Conservation (phyloP, 768 basidiomycete genomes). For the Nevesoporus exiguus region DNA sequence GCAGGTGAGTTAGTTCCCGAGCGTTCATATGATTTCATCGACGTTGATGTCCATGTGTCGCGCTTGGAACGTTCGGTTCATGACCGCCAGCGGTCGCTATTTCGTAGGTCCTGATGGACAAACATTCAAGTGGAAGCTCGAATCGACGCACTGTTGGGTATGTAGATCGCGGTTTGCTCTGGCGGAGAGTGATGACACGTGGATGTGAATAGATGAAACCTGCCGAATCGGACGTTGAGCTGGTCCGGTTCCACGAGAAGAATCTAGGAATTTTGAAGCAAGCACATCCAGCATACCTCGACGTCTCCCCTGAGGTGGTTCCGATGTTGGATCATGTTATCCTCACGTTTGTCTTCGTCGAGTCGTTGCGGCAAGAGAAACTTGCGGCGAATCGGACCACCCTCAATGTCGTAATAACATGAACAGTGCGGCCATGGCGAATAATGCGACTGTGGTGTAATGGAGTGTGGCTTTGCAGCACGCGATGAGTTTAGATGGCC, state of each 20-base stretch:
- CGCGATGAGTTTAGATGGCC: too few relatives aligned
- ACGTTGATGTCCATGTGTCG: too few relatives aligned
- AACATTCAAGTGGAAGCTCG: conserved; percentile 34
- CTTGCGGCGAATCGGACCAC: too few relatives aligned
- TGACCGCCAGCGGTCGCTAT: conserved; percentile 25
- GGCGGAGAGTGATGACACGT: not conserved
- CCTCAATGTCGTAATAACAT: too few relatives aligned
- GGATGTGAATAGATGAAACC: conserved; percentile 17
- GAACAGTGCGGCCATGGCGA: not conserved
- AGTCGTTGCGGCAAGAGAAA: conserved; percentile 16
- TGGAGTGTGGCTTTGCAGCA: not conserved
- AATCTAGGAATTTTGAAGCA: conserved; percentile 19
- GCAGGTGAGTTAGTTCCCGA: conserved; percentile 10
- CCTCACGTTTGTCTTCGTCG: conserved; percentile 25
- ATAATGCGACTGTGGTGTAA: not conserved
- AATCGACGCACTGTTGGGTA: conserved; percentile 25
- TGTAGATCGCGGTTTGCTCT: not conserved
- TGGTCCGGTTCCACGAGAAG: conserved; percentile 25
- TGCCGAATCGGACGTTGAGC: conserved; percentile 8
- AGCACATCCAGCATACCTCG: conserved; percentile 23
- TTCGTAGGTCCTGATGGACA: conserved; percentile 31
- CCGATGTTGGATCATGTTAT: conserved; percentile 26
- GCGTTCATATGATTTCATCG: not conserved
- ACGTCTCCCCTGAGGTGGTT: conserved; percentile 14
- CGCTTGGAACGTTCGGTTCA: too few relatives aligned